Percentiles rank a stretch among this genome's conserved stretches.
Conservation (phyloP, 352 stramenopile genomes). For the Globisporangium splendens region DNA sequence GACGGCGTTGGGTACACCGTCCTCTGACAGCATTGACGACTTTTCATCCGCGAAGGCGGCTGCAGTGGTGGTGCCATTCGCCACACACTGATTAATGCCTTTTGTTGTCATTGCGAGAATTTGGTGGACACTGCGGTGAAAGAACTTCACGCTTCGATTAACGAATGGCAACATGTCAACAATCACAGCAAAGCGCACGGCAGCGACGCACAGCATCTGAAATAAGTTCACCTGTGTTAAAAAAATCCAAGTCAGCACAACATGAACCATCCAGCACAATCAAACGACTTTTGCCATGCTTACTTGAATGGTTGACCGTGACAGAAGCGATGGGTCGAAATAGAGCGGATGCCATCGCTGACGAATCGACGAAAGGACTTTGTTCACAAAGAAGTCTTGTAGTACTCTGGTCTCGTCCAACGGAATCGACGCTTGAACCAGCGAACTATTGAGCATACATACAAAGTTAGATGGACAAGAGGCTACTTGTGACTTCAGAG, state of each 20-base stretch:
- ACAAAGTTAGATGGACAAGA: not conserved
- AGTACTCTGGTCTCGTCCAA: constrained; percentile 55
- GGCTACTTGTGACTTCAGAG: constrained; percentile 14
- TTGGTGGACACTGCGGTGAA: constrained; percentile 23
- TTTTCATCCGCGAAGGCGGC: not conserved
- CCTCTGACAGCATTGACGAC: not conserved
- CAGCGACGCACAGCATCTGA: constrained; percentile 47
- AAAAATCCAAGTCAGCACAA: not conserved
- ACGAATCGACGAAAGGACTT: constrained; percentile 55
- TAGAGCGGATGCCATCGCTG: constrained; percentile 71
- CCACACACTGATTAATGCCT: constrained; percentile 37
- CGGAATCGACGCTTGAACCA: constrained; percentile 44
- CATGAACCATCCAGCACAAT: not conserved
- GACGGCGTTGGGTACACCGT: no score
- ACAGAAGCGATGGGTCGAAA: constrained; percentile 45
- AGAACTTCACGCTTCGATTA: constrained; percentile 37
- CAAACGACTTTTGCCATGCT: constrained; percentile 2
- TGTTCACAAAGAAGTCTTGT: constrained; percentile 54
- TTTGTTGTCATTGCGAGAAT: constrained; percentile 49
- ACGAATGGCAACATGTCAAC: constrained; percentile 55
- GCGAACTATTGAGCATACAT: constrained; percentile 13
- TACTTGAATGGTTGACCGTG: constrained; percentile 38
- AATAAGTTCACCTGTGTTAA: constrained; percentile 47
- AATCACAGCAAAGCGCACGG: constrained; percentile 48
- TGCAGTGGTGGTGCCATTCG: not conserved